These are phyloP conservation scores for Calonectria honghensis DNA, from an alignment of 2,329 filamentous ascomycete genomes.

Conservation along the genomic window DNA sequence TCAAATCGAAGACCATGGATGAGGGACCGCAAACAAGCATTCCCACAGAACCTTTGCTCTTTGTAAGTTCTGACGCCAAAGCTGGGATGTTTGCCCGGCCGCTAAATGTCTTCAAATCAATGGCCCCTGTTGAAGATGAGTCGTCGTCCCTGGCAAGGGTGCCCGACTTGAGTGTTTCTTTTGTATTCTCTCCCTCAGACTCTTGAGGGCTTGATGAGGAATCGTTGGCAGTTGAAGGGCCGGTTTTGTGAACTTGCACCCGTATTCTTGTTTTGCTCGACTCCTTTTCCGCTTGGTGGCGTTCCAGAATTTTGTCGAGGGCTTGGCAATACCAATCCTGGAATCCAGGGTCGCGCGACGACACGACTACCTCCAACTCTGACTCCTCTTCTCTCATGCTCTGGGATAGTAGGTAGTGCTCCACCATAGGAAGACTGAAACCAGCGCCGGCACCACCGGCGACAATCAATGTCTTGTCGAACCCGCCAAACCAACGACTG, in stretches of 20 bases:
- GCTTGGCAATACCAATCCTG: constrained; percentile 11
- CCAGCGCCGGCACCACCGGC: constrained; percentile 3
- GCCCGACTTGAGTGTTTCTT: background rate
- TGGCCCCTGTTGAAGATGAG: background rate
- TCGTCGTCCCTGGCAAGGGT: background rate
- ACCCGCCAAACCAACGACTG: background rate
- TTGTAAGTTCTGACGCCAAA: background rate
- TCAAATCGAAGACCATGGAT: background rate
- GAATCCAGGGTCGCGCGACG: background rate
- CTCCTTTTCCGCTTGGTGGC: background rate
- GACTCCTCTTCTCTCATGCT: background rate
- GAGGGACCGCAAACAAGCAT: constrained; percentile 16
- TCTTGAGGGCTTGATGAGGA: background rate
- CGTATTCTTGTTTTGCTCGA: background rate
- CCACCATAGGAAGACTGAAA: background rate
- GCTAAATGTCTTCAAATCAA: background rate
- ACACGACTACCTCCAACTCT: background rate
- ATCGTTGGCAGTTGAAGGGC: background rate
- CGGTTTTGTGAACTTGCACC: background rate
- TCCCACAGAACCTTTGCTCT: background rate
- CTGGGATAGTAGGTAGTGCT: background rate
- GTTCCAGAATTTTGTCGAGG: background rate
- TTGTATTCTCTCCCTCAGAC: background rate
- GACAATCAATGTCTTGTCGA: background rate
- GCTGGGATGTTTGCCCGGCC: background rate